These are phyloP conservation scores for Lecanosticta acicola DNA, from an alignment of 2,329 filamentous ascomycete genomes.

Conservation along the genomic window DNA sequence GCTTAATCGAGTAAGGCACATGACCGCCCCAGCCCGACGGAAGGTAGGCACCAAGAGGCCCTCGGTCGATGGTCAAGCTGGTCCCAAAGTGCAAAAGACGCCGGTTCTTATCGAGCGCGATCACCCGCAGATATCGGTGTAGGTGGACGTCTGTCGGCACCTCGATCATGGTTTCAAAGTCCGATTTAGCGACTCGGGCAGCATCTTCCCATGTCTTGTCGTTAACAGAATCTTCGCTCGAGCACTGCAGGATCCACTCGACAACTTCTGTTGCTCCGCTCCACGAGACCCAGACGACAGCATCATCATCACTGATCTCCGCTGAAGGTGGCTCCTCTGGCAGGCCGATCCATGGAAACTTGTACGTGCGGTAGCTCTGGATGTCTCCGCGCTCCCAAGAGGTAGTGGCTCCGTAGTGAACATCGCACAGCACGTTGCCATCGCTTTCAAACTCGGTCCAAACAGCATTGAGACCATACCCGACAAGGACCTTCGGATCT, in stretches of 20 bases:
- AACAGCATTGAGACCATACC: conserved; percentile 45
- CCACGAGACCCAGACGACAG: conserved; percentile 47
- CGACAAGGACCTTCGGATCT: conserved; percentile 46
- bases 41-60: conserved; percentile 17
- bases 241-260: conserved; percentile 50
- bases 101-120: conserved; percentile 25
- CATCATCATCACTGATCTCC: conserved; percentile 27
- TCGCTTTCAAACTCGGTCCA: conserved; percentile 39
- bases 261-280: conserved; percentile 45
- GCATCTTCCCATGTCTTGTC: conserved; percentile 23
- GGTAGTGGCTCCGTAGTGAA: conserved; percentile 37
- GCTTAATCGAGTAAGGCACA: conserved; percentile 5
- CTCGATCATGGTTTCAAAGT: conserved; percentile 39
- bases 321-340: conserved; percentile 30
- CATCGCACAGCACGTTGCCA: conserved; percentile 48
- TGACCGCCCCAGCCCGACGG: not conserved
- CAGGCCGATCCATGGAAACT: conserved; percentile 45
- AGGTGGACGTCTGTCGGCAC: conserved; percentile 15
- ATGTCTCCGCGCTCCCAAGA: conserved; percentile 35
- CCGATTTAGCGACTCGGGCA: conserved; percentile 15
- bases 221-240: conserved; percentile 23
- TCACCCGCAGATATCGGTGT: conserved; percentile 25
- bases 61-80: conserved; percentile 21
- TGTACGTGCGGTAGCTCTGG: conserved; percentile 50
- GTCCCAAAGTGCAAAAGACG: conserved; percentile 21